Base-by-base conservation (phyloP, 257 asterid species). In the Catharanthus roseus region DNA sequence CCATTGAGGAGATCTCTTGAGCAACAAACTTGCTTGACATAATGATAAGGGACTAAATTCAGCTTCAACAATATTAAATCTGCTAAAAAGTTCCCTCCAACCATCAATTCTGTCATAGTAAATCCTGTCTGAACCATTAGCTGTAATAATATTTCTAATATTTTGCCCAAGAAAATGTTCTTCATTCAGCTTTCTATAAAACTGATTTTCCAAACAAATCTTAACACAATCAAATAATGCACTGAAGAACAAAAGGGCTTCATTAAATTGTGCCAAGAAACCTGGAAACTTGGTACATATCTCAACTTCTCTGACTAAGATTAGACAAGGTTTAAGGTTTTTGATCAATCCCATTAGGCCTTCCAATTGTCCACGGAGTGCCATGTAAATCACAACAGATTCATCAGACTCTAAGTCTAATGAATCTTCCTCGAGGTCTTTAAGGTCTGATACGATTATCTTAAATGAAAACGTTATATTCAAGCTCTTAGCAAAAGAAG, bases 231-330 rank as follows among this genome's bases (percentile, higher is more conserved):
- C 90, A 34, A 84, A 84, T 33, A 61, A 54, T 13, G 87, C 80
- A 1, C 87, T 82, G 5, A 75, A 77, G 66, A 79, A 73, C 3
- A 75, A 29, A 16, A 88, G 79, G 15, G 86, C 71, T 5, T 83
- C 86, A 29, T 80, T 79, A 33, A 86, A 89, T 6, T 88, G 81
- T n/a, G 82, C 85, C 45, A 80, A 76, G 13, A 85, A 88, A 21
- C 53, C 18, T 0, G 83, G 84, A 4, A 82, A 72, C 18, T 82
- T 88, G 51, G 72, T 71, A 55, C 78, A 77, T 19, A 77, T 85
- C 72, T 86, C 92, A 2, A 69, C 75, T 73, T 88, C 96, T 12
- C 70, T 62, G 2, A 86, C 66, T 19, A 82, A 75, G 85, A 85
- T 79, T 50, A 78, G 72, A 54, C 80, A 15, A 1, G 84, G 84